phyloP scores from a whole-genome alignment of 2,329 filamentous ascomycete genomes.

The Colletotrichum sp. region DNA sequence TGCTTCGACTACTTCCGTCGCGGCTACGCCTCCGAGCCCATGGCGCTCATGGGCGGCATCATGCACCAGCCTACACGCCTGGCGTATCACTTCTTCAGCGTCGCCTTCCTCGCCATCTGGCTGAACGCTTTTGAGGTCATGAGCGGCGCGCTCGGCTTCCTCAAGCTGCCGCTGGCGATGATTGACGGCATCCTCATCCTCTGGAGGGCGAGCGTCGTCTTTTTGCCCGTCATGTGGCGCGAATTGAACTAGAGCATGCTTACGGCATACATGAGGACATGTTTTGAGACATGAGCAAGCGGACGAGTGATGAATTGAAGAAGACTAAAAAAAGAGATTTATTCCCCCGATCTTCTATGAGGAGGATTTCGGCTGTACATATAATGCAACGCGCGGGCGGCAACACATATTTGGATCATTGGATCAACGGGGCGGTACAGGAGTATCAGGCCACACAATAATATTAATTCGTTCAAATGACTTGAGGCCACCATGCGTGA shows the following conservation, averaged over 20 bases:
- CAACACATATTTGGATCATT: conserved; percentile 7
- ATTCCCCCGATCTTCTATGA: not conserved
- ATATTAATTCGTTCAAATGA: conserved; percentile 2
- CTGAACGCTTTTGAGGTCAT: conserved; percentile 48
- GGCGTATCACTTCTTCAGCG: conserved; percentile 92
- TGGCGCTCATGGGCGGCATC: conserved; percentile 81
- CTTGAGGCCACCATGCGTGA: not conserved
- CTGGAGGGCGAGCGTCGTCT: conserved; percentile 81
- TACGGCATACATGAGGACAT: not conserved
- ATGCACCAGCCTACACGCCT: conserved; percentile 79
- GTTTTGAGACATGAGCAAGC: conserved; percentile 7
- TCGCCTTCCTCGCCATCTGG: conserved; percentile 89
- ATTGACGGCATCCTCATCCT: conserved; percentile 73
- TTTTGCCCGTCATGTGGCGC: conserved; percentile 79
- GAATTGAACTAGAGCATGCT: conserved; percentile 52
- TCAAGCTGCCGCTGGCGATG: conserved; percentile 68
- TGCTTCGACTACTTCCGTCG: conserved; percentile 93
- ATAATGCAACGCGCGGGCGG: not conserved
- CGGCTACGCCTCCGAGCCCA: conserved; percentile 77
- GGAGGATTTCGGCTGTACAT: conserved; percentile 5
- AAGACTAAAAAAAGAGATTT: not conserved
- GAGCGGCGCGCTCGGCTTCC: conserved; percentile 51
- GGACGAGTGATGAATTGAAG: conserved; percentile 5
- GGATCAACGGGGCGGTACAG: conserved; percentile 9
- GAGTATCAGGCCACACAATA: not conserved